Evolutionary conservation across 2,329 filamentous ascomycete species (phyloP).

Genomic region (Didymellaceae sp.): DNA sequence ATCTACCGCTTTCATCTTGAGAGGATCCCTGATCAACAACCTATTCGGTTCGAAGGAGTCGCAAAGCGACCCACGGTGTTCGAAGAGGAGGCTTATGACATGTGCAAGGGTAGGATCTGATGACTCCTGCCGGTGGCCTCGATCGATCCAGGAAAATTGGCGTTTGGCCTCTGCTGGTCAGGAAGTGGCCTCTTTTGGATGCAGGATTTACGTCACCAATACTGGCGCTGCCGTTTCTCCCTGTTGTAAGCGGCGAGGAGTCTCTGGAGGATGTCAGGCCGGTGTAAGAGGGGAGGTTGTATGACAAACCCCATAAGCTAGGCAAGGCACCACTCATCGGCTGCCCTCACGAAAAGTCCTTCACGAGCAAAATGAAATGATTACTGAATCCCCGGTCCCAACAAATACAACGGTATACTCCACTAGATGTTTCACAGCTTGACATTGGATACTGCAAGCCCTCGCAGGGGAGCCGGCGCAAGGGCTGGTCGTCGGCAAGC

Average conservation of each 20-base stretch:
- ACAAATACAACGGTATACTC: slow-evolving; percentile 4
- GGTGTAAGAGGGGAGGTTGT: slow-evolving; percentile 7
- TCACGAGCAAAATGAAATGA: slow-evolving; percentile 8
- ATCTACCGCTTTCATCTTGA: slow-evolving; percentile 58
- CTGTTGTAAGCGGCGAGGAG: slow-evolving; percentile 10
- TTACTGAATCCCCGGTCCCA: slow-evolving; percentile 3
- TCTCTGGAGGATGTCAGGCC: background rate
- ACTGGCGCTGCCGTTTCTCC: background rate
- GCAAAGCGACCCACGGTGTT: slow-evolving; percentile 51
- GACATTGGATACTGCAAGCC: slow-evolving; percentile 5
- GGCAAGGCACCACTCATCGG: slow-evolving; percentile 11
- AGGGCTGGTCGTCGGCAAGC: slow-evolving; percentile 4
- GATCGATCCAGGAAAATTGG: too few species aligned
- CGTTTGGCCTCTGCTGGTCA: background rate
- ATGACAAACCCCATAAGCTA: slow-evolving; percentile 7
- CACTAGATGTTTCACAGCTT: slow-evolving; percentile 7
- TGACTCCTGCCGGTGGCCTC: background rate
- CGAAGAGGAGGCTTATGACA: slow-evolving; percentile 32
- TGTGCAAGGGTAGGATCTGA: slow-evolving; percentile 24
- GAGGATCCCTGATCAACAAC: slow-evolving; percentile 53
- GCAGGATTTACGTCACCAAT: background rate
- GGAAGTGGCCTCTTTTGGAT: background rate
- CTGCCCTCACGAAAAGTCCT: slow-evolving; percentile 4
- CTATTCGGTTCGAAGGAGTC: slow-evolving; percentile 55
- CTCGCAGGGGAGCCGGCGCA: slow-evolving; percentile 10